A percentile compares a stretch with the other conserved stretches of the same genome.
phyloP scores from a whole-genome alignment of 768 basidiomycete species.

The Termitomyces eurrhizus region DNA sequence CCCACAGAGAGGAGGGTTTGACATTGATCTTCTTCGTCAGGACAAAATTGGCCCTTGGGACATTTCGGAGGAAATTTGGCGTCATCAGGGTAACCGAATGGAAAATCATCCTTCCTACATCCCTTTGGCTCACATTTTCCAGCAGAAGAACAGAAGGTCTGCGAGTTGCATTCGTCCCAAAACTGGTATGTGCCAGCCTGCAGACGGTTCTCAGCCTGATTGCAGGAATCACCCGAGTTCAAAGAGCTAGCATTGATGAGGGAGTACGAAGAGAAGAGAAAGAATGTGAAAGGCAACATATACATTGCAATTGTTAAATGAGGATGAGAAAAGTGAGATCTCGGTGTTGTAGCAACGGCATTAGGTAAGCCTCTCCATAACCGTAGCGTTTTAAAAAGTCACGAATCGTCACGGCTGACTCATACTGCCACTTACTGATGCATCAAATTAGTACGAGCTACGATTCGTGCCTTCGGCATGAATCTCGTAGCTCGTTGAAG shows the following conservation, averaged over 20 bases:
- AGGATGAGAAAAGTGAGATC: background rate
- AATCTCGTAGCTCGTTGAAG: too few relatives aligned
- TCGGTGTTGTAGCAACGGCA: background rate
- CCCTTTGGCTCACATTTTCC: conserved; percentile 58
- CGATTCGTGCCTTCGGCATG: too few relatives aligned
- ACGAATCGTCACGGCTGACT: too few relatives aligned
- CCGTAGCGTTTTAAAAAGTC: too few relatives aligned
- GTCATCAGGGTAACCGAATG: conserved; percentile 57
- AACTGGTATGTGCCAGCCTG: conserved; percentile 78
- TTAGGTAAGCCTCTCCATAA: background rate
- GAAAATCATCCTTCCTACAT: conserved; percentile 75
- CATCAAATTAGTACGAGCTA: too few relatives aligned
- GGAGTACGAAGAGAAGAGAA: conserved; percentile 43
- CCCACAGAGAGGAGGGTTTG: conserved; percentile 54
- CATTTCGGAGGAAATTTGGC: conserved; percentile 58
- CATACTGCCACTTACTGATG: too few relatives aligned
- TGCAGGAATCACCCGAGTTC: conserved; percentile 45
- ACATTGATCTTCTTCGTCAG: conserved; percentile 77
- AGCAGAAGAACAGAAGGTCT: conserved; percentile 57
- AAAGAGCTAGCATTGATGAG: conserved; percentile 44
- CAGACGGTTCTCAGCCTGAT: conserved; percentile 57
- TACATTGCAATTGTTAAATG: conserved; percentile 6
- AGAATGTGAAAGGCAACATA: conserved; percentile 43
- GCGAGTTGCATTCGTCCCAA: conserved; percentile 70
- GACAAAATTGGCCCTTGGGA: conserved; percentile 64